Evolutionary conservation across 2,329 filamentous ascomycete species (phyloP), one percentile per base, ranked within the genome.

Genomic region (Magnaporthales sp.): DNA sequence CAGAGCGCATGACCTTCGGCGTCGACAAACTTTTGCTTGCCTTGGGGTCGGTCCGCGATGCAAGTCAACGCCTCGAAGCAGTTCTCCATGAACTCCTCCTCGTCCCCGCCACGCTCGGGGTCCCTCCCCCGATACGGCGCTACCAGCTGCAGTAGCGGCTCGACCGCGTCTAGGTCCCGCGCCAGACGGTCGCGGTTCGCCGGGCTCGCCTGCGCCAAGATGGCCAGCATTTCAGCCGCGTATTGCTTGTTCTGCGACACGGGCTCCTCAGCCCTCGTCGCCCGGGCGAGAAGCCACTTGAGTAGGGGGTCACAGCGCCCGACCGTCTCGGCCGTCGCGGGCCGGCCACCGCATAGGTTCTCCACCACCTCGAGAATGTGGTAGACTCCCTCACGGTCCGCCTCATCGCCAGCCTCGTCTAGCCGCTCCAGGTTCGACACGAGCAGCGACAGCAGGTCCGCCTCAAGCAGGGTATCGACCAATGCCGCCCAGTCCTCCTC

Each of bases 11-110:
- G 85, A 51, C 95, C 95, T 79, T 99, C 95, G 1, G 92, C 93
- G 71, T 95, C 91, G 38, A 97, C 75, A 69, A 98, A 95, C 68
- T 91, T 92, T 10, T 79, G 74, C 76, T 97, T 97, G 6, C 93
- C 93, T 4, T 83, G 78, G 0, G 83, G 76, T 67, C 92, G 90
- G 71, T 96, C 91, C 0, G 89, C 90, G 1, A 96, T 79, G 71
- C 91, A 96, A 0, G 91, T 91, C 22, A 98, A 75, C 1, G 89
- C 87, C 73, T 97, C 93, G 75, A 99, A 99, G 0, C 97, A 75
- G 70, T 99, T 97, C 77, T 96, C 92, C 74, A 96, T 91, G 75
- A 91, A 97, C 78, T 99, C 95, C 74, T 97, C 93, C 76, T 98
- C 95, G 64, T 95, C 89, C 32, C 89, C 88, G 67, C 93, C 92